Evolutionary conservation across 805 yeast species (phyloP).

Genomic region (Blastobotrys chiropterorum): DNA sequence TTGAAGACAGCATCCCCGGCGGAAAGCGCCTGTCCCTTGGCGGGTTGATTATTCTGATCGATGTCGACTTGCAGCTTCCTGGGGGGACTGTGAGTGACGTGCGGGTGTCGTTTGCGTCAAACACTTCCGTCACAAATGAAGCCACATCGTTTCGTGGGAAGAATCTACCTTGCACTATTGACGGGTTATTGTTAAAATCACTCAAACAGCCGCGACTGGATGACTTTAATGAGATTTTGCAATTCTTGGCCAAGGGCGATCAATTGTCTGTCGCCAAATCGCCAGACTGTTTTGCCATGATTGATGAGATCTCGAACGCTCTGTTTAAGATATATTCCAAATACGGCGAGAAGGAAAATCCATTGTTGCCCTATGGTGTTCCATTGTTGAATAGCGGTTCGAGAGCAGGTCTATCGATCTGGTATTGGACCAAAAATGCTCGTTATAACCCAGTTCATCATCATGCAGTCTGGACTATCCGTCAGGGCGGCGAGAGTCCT

Average conservation of each 20-base stretch:
- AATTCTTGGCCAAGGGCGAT: slow-evolving; percentile 31
- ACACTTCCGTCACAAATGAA: slow-evolving; percentile 14
- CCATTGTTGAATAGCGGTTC: slow-evolving; percentile 28
- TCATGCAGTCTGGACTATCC: slow-evolving; percentile 21
- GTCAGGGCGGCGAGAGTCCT: slow-evolving; percentile 18
- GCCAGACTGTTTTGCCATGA: slow-evolving; percentile 31
- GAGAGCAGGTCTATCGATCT: slow-evolving; percentile 29
- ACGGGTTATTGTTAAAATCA: slow-evolving; percentile 23
- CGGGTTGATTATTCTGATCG: slow-evolving; percentile 34
- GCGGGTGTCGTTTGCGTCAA: slow-evolving; percentile 26
- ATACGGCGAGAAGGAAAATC: slow-evolving; percentile 4
- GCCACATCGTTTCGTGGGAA: slow-evolving; percentile 23
- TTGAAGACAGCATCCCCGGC: slow-evolving; percentile 28
- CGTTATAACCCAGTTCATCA: neutral
- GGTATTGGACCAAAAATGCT: slow-evolving; percentile 23
- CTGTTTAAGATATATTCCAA: slow-evolving; percentile 15
- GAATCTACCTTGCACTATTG: slow-evolving; percentile 19
- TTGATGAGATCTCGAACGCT: slow-evolving; percentile 29
- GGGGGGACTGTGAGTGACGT: slow-evolving; percentile 22
- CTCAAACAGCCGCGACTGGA: slow-evolving; percentile 30
- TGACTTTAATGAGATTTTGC: slow-evolving; percentile 28
- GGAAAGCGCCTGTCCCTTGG: slow-evolving; percentile 34
- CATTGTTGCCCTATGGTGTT: slow-evolving; percentile 22
- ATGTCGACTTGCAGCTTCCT: slow-evolving; percentile 24
- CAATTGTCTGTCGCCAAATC: slow-evolving; percentile 27